Conservation (phyloP, 1,284 basidiomycete species). For the Boletus semigastroideus region DNA sequence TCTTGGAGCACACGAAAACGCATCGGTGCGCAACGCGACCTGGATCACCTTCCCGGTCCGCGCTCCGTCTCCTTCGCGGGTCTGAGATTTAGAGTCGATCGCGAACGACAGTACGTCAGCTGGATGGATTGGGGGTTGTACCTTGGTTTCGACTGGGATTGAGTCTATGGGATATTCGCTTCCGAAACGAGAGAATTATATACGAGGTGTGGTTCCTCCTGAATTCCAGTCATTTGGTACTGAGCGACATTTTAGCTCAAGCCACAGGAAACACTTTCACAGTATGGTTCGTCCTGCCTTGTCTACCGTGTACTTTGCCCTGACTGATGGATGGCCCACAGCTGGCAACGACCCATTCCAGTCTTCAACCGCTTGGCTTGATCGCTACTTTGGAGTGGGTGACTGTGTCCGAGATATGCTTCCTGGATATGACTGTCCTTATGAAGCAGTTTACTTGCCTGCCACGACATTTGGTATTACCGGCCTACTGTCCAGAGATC, state of each 20-base stretch:
- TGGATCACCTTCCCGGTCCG: conserved; percentile 63
- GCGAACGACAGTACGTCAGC: conserved; percentile 50
- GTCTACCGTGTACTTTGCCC: conserved; percentile 16
- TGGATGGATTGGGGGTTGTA: conserved; percentile 70
- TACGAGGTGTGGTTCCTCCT: conserved; percentile 59
- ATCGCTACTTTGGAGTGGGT: conserved; percentile 67
- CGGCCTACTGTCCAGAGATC: conserved; percentile 44
- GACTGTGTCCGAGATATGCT: conserved; percentile 54
- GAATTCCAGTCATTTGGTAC: conserved; percentile 25
- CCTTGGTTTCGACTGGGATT: conserved; percentile 60
- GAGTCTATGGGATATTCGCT: conserved; percentile 64
- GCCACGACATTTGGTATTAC: conserved; percentile 49
- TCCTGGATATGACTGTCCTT: conserved; percentile 65
- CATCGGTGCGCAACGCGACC: conserved; percentile 42
- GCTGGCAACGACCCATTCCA: conserved; percentile 68
- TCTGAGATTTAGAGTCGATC: conserved; percentile 56
- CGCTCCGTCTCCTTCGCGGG: conserved; percentile 59
- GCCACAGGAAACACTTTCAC: conserved; percentile 61
- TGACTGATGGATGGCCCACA: conserved; percentile 17
- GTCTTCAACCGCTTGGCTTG: conserved; percentile 62
- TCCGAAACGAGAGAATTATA: conserved; percentile 59
- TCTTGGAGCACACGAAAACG: conserved; percentile 53
- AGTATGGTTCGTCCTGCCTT: conserved; percentile 44
- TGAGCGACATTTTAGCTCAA: conserved; percentile 39
- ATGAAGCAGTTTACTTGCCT: conserved; percentile 57